A percentile compares a stretch with the other conserved stretches of the same genome.
Evolutionary conservation across 371 early-diverging fungal species (phyloP).

Genomic region (Mortierella sp.): DNA sequence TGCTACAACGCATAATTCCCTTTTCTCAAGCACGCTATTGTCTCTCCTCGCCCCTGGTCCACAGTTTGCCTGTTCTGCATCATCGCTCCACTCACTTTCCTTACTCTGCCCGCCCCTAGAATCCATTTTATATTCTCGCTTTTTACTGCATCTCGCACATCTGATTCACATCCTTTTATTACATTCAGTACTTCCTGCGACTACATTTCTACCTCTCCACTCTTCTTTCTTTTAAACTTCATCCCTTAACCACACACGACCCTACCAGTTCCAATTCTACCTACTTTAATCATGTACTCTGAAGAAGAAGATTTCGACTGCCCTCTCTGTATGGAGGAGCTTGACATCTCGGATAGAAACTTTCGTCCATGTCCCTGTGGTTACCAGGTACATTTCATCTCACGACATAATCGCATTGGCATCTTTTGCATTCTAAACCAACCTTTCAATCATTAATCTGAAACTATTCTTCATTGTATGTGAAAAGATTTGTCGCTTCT

Average conservation of each 20-base stretch:
- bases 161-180: background rate
- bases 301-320: conserved; percentile 93
- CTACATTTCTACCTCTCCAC: background rate
- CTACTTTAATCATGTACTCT: conserved; percentile 55
- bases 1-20: background rate
- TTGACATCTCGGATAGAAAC: conserved; percentile 93
- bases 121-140: background rate
- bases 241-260: background rate
- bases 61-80: background rate
- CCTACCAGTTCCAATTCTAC: background rate
- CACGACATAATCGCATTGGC: background rate
- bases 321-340: conserved; percentile 98
- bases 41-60: background rate
- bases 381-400: conserved; percentile 83
- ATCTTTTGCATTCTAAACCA: background rate
- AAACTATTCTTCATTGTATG: background rate
- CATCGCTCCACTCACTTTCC: background rate
- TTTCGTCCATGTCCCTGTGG: conserved; percentile 98
- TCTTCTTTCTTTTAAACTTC: conserved; percentile 8
- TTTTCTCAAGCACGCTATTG: background rate
- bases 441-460: background rate
- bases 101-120: background rate
- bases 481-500: conserved; percentile 96
- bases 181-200: background rate
- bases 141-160: background rate